A percentile compares a stretch with the other conserved stretches of the same genome.
Evolutionary conservation across 228 moss, liverwort and hornwort genomes (phyloP).

Genomic region (Sphagnum fallax): DNA sequence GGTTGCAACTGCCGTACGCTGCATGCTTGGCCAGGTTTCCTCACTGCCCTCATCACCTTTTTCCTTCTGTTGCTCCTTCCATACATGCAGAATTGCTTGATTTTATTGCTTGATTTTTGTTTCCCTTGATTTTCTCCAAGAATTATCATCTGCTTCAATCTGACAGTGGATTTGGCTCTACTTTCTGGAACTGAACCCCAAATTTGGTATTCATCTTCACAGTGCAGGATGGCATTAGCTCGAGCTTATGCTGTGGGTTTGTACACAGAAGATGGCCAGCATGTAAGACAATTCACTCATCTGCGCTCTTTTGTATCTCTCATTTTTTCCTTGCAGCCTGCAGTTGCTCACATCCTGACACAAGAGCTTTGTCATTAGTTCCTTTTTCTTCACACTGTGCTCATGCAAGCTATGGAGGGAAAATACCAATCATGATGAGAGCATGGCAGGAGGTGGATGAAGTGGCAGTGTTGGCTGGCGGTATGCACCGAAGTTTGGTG

Average conservation of each 20-base stretch:
- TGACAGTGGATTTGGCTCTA: no score
- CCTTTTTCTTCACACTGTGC: constrained; percentile 1
- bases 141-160: no score
- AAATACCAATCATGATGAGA: background rate
- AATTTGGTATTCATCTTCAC: background rate
- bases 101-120: no score
- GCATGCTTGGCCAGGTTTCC: constrained; percentile 54
- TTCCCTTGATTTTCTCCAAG: no score
- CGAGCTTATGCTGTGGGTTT: constrained; percentile 52
- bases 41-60: background rate
- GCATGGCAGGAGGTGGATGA: constrained; percentile 20
- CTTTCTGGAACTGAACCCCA: no score
- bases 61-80: no score
- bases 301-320: background rate
- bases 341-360: no score
- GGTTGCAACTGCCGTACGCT: constrained; percentile 55
- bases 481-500: constrained; percentile 42
- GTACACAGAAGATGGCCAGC: constrained; percentile 40
- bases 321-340: no score
- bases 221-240: constrained; percentile 54
- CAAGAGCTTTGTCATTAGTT: background rate
- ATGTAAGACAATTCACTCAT: constrained; percentile 18
- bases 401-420: constrained; percentile 8
- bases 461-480: constrained; percentile 33
- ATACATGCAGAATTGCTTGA: no score